Conservation (phyloP, 225 moss, liverwort and hornwort genomes). For the Bryum argenteum region DNA sequence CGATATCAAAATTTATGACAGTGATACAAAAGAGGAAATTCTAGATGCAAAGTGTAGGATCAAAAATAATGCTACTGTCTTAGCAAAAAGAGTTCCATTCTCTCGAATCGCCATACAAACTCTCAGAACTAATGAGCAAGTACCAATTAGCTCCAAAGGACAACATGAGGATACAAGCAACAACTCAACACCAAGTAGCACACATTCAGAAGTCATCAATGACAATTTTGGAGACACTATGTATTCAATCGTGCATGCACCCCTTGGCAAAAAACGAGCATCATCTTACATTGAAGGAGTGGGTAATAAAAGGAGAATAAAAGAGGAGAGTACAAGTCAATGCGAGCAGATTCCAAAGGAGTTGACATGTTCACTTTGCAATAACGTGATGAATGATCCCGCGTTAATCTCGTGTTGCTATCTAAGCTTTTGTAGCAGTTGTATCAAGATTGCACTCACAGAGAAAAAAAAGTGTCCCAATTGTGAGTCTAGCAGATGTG, state of each 20-base stretch:
- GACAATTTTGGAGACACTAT: constrained; percentile 30
- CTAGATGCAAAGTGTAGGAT: not conserved
- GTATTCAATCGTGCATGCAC: not conserved
- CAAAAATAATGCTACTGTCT: not conserved
- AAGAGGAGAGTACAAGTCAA: not conserved
- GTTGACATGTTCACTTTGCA: constrained; percentile 19
- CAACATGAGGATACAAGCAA: accelerated
- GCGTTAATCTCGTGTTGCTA: constrained; percentile 30
- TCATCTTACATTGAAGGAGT: too few species aligned
- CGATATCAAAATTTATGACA: constrained; percentile 27
- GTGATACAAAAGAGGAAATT: not conserved
- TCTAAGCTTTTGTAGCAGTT: constrained; percentile 15
- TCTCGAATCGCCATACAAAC: not conserved
- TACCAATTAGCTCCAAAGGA: accelerated
- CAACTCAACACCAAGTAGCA: too few species aligned
- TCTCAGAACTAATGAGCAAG: not conserved
- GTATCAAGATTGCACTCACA: not conserved
- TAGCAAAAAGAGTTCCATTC: constrained; percentile 34
- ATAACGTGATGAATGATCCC: constrained; percentile 13
- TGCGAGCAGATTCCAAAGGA: not conserved
- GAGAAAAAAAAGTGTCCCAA: not conserved
- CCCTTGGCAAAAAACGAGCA: not conserved
- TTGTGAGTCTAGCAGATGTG: not conserved
- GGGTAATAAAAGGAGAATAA: not conserved
- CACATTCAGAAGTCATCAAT: not conserved